Evolutionary conservation across 2,329 filamentous ascomycete genomes (phyloP).

Genomic region (Chaetomium sp.): DNA sequence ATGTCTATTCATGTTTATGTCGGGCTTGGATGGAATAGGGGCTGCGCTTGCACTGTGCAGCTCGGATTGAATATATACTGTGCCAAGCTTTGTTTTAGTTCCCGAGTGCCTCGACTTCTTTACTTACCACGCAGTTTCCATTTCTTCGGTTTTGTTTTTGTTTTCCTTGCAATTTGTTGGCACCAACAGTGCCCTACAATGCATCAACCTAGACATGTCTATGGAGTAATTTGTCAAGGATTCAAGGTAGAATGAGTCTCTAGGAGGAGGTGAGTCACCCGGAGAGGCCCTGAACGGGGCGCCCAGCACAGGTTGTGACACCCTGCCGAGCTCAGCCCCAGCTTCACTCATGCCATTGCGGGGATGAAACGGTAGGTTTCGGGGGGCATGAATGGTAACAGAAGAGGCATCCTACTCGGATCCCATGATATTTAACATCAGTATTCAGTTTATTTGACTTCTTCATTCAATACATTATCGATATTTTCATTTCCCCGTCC

Average conservation of each 20-base stretch:
- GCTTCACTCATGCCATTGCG: neutral
- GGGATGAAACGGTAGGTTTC: neutral
- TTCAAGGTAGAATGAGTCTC: neutral
- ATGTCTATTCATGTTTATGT: neutral
- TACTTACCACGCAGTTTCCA: too few relatives aligned
- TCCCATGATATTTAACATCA: neutral
- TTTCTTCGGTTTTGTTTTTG: neutral
- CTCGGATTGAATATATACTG: neutral
- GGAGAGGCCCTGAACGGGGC: neutral
- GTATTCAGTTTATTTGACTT: neutral
- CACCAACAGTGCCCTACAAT: neutral
- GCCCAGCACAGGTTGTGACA: neutral
- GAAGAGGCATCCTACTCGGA: neutral
- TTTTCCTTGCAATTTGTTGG: neutral
- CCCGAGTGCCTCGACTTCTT: too few relatives aligned
- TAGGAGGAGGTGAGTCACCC: slow-evolving; percentile 20
- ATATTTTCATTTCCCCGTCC: too few relatives aligned
- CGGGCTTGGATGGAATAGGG: neutral
- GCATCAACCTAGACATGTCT: neutral
- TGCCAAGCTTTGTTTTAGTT: neutral
- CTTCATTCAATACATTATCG: neutral
- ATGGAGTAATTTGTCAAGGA: neutral
- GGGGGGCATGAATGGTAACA: neutral
- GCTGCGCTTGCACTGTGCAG: neutral
- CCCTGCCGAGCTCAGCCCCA: slow-evolving; percentile 17